Base-by-base conservation (phyloP, 2,329 filamentous ascomycete genomes). In the Pyrenochaeta sp. region DNA sequence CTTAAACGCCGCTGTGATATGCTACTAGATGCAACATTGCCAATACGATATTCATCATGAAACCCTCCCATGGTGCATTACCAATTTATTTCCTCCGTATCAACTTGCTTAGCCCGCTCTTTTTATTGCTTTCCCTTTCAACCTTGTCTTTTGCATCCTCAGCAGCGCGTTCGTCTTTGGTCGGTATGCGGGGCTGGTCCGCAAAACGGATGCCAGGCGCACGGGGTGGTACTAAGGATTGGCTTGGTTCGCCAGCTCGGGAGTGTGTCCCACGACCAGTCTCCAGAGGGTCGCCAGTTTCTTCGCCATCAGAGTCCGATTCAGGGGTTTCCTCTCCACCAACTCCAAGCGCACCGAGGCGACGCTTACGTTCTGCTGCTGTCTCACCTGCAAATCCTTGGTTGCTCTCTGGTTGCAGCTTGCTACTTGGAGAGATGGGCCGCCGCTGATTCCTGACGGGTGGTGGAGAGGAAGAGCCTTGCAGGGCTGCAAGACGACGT, bases 331-430 rank as follows among this genome's bases (percentile, higher is more conserved):
- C 56, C 20, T 69, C 66, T 11, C 64, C 56, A 20, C 63, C 63
- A 20, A 90, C 79, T 9, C 90, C 90, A 1, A 94, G 77, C 1
- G 90, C 91, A 1, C 90, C 90, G 64, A 92, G 86, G 64, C 91
- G 84, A 47, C 91, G 81, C 35, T 89, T 83, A 51, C 88, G 82
- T 74, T 94, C 91, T 0, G 90, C 90, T 0, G 89, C 87, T 0
- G 90, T 92, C 75, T 93, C 90, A 30, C 78, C 81, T 30, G 79
- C 79, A 12, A 68, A 62, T 2, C 54, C 56, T 14, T 37, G 35
- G 3, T 48, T 52, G 1, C 82, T 81, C 53, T 70, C 69, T 39
- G 41, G 66, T 12, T 45, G 49, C 36, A 63, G 61, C 14, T 61
- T 35, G 29, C n/a, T 27, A 15, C 42, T 46, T 1, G 54, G 46